phyloP scores from a whole-genome alignment of 768 basidiomycete species.

The Holtermanniella nyarrowii region DNA sequence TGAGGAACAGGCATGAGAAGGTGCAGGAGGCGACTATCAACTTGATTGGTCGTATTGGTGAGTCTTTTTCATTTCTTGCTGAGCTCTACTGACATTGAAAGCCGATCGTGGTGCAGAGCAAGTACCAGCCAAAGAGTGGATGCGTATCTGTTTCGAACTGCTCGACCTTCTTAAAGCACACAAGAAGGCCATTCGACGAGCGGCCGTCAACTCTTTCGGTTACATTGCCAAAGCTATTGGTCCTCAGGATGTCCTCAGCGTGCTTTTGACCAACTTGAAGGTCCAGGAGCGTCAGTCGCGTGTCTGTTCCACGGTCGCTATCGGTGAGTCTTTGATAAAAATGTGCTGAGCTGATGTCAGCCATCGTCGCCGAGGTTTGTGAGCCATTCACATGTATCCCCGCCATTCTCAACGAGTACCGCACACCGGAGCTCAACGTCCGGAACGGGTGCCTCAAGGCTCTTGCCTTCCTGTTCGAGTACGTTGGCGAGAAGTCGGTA shows the following conservation, averaged over 20 bases:
- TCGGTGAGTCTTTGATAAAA: constrained; percentile 46
- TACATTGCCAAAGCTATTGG: constrained; percentile 99
- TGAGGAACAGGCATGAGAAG: constrained; percentile 97
- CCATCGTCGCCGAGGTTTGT: constrained; percentile 46
- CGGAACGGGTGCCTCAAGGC: constrained; percentile 98
- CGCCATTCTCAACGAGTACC: constrained; percentile 95
- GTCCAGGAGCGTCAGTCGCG: constrained; percentile 98
- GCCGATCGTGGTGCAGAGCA: constrained; percentile 99
- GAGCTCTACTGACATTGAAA: constrained; percentile 17
- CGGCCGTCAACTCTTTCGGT: constrained; percentile 98
- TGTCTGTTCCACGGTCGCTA: constrained; percentile 96
- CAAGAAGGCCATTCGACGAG: constrained; percentile 97
- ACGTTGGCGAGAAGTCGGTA: constrained; percentile 89
- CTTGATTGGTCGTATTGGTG: constrained; percentile 90
- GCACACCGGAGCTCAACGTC: constrained; percentile 95
- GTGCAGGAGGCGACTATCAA: constrained; percentile 99
- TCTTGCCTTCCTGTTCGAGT: constrained; percentile 97
- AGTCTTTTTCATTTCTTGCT: constrained; percentile 9
- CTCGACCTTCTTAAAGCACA: constrained; percentile 95
- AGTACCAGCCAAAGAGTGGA: constrained; percentile 98
- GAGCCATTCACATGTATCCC: constrained; percentile 88
- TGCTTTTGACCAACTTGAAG: constrained; percentile 87
- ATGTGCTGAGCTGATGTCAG: constrained; percentile 37
- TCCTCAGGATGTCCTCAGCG: constrained; percentile 93
- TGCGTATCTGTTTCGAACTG: constrained; percentile 98